Evolutionary conservation across 1,139 yeast genomes (phyloP).

Genomic region (Candida tropicalis): DNA sequence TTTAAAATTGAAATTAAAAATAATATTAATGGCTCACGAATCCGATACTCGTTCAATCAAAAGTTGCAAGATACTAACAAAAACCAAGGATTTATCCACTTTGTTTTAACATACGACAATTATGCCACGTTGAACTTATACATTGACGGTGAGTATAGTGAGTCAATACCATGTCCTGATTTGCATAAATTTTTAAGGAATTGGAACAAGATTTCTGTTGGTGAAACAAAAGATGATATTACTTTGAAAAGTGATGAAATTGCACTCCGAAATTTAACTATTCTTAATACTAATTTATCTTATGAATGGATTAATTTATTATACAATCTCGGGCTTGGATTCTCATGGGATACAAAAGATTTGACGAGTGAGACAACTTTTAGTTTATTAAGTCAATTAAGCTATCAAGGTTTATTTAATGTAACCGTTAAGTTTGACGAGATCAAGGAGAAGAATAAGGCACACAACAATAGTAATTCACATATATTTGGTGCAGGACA

Average conservation of each 20-base stretch:
- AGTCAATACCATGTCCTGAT: conserved; percentile 47
- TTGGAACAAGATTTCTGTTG: conserved; percentile 46
- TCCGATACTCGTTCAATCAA: conserved; percentile 41
- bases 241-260: conserved; percentile 27
- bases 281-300: conserved; percentile 31
- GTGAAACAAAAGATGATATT: conserved; percentile 23
- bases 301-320: conserved; percentile 44
- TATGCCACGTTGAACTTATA: conserved; percentile 40
- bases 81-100: conserved; percentile 35
- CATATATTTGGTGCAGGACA: conserved; percentile 5
- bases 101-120: conserved; percentile 41
- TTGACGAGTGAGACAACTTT: conserved; percentile 32
- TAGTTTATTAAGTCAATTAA: conserved; percentile 35
- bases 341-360: conserved; percentile 42
- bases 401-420: conserved; percentile 28
- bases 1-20: conserved; percentile 34
- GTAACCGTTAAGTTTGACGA: conserved; percentile 28
- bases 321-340: conserved; percentile 41
- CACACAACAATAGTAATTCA: conserved; percentile 1
- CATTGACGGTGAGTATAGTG: conserved; percentile 47
- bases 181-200: conserved; percentile 27
- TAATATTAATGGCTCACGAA: conserved; percentile 26
- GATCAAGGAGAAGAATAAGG: conserved; percentile 19
- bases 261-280: conserved; percentile 33
- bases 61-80: conserved; percentile 18